These are phyloP conservation scores for Scolecobasidium constrictum DNA, from an alignment of 2,329 filamentous ascomycete genomes.

Conservation along the genomic window DNA sequence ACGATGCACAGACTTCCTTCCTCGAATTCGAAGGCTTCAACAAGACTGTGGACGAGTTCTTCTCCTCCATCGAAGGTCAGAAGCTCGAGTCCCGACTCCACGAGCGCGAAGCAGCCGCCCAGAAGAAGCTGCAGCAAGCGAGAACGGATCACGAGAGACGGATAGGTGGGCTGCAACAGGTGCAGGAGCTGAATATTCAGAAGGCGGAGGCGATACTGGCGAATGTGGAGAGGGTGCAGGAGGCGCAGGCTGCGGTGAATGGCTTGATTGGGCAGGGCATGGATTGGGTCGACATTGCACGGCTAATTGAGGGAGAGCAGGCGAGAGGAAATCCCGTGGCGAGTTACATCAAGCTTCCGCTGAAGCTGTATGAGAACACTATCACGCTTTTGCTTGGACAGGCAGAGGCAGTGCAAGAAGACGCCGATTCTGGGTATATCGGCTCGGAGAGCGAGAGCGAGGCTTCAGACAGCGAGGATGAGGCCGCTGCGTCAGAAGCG, in stretches of 20 bases:
- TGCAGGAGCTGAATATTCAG: constrained; percentile 70
- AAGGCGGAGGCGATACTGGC: constrained; percentile 87
- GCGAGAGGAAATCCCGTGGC: constrained; percentile 73
- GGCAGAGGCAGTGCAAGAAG: constrained; percentile 51
- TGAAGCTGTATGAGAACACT: constrained; percentile 83
- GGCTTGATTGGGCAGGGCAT: constrained; percentile 86
- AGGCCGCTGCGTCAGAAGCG: constrained; percentile 17
- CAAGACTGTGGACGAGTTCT: constrained; percentile 90
- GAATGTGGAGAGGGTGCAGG: constrained; percentile 82
- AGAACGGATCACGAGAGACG: constrained; percentile 74
- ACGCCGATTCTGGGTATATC: constrained; percentile 46
- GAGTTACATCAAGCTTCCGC: constrained; percentile 70
- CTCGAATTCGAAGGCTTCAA: constrained; percentile 80
- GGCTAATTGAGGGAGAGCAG: constrained; percentile 80
- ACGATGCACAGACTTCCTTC: constrained; percentile 54
- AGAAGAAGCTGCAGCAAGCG: constrained; percentile 76
- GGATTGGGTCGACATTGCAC: constrained; percentile 92
- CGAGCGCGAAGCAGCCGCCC: constrained; percentile 72
- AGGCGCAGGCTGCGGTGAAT: constrained; percentile 86
- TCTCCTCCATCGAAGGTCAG: constrained; percentile 90
- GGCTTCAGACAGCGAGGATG: constrained; percentile 48
- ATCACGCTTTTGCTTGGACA: constrained; percentile 72
- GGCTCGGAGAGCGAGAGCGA: constrained; percentile 56
- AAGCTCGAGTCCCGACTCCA: constrained; percentile 74
- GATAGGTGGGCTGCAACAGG: constrained; percentile 70